Percentiles rank a stretch among this genome's conserved stretches.
These are phyloP conservation scores for Eucalyptus globulus DNA, from an alignment of 345 rosid genomes.

Conservation along the genomic window DNA sequence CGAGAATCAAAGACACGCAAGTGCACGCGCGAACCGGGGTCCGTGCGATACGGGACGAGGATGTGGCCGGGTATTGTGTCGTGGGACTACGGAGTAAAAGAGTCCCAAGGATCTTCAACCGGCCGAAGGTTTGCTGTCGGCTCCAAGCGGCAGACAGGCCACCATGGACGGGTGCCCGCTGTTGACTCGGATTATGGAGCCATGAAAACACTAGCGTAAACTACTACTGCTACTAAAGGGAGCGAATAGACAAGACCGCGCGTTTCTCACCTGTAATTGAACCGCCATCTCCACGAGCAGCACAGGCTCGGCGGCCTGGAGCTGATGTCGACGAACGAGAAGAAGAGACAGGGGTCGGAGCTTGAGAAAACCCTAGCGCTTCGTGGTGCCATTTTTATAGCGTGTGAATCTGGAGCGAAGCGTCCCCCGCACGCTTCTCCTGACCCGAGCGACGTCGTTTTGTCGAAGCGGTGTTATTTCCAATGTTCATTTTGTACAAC, in stretches of 20 bases:
- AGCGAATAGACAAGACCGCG: not conserved
- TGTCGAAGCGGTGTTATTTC: not conserved
- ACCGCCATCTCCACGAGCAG: not conserved
- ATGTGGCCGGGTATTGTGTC: not conserved
- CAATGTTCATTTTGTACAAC: not conserved
- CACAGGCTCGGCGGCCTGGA: not conserved
- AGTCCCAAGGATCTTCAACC: not conserved
- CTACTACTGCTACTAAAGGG: not conserved
- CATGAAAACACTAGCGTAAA: not conserved
- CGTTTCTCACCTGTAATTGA: not conserved
- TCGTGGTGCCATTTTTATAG: not conserved
- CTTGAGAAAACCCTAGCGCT: not conserved
- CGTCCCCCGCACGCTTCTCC: not conserved
- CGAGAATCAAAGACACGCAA: not conserved
- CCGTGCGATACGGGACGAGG: rapidly evolving
- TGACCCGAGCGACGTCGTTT: not conserved
- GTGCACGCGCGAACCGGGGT: not conserved
- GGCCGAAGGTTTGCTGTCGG: not conserved
- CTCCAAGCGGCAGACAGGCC: not conserved
- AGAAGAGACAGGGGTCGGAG: not conserved
- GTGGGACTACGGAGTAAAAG: not conserved
- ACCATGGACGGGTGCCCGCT: not conserved
- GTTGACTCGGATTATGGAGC: not conserved
- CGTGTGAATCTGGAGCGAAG: not conserved
- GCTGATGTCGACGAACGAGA: not conserved